Percentiles rank a stretch among this genome's conserved stretches.
phyloP scores from a whole-genome alignment of 768 basidiomycete genomes.

The Phylloporus sp. region DNA sequence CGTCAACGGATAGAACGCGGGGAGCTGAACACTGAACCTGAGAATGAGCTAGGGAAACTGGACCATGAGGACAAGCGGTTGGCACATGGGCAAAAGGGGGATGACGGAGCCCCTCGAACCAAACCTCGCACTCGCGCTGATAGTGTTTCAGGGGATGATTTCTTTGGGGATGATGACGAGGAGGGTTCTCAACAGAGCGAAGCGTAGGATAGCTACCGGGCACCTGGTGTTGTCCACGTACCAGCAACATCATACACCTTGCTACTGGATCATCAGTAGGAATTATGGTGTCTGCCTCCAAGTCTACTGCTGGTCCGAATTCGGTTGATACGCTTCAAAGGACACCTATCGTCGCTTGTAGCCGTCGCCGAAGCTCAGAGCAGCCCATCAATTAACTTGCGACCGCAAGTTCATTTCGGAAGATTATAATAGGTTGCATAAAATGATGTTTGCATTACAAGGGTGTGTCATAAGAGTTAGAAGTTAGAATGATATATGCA shows the following conservation, averaged over 20 bases:
- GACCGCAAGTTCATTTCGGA: background rate
- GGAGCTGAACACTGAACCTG: constrained; percentile 58
- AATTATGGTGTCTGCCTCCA: background rate
- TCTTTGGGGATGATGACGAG: constrained; percentile 28
- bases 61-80: constrained; percentile 5
- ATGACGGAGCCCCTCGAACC: background rate
- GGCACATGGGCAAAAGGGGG: constrained; percentile 1
- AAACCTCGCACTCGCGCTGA: constrained; percentile 8
- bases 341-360: no score
- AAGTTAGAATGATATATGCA: background rate
- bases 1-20: constrained; percentile 57
- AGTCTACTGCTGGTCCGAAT: background rate
- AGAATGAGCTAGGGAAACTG: constrained; percentile 33
- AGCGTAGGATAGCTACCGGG: background rate
- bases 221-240: constrained; percentile 40
- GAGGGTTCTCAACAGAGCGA: constrained; percentile 16
- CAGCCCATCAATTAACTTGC: no score
- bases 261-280: no score
- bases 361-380: no score
- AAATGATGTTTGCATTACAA: background rate
- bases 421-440: no score
- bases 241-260: constrained; percentile 45
- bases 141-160: constrained; percentile 21
- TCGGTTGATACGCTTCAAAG: no score
- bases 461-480: background rate